Conservation (phyloP, 1,284 basidiomycete species). For the Apiotrichum montevideense region DNA sequence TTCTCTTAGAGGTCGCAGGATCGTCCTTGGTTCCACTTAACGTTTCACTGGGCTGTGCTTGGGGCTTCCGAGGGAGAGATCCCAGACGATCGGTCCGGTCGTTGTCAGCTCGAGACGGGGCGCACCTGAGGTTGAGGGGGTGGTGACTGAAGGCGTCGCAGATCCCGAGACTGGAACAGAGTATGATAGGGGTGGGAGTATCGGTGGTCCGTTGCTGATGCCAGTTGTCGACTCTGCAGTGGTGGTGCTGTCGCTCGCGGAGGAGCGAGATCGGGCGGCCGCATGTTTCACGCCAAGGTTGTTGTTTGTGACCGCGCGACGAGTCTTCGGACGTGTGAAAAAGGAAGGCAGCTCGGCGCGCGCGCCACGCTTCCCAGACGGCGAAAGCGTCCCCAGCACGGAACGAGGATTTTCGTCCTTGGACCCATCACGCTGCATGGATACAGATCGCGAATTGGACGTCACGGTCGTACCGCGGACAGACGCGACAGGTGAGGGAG, state of each 20-base stretch:
- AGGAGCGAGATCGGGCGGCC: conserved; percentile 1
- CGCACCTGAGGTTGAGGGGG: neutral
- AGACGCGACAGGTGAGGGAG: conserved; percentile 7
- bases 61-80: conserved; percentile 4
- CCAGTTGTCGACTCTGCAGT: neutral
- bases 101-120: conserved; percentile 25
- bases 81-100: conserved; percentile 26
- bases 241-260: neutral
- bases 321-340: conserved; percentile 11
- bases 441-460: neutral
- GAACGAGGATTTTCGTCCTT: neutral
- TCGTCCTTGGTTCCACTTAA: too few species aligned
- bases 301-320: neutral
- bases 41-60: too few species aligned
- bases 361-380: conserved; percentile 6
- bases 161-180: neutral
- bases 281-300: neutral
- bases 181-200: neutral
- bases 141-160: neutral
- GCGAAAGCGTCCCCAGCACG: conserved; percentile 3
- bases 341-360: conserved; percentile 5
- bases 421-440: neutral
- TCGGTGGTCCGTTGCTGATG: too few species aligned
- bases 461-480: conserved; percentile 5
- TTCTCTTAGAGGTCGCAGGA: too few species aligned